These are phyloP conservation scores for Proliferodiscus dingleyae DNA, from an alignment of 2,329 filamentous ascomycete genomes.

Conservation along the genomic window DNA sequence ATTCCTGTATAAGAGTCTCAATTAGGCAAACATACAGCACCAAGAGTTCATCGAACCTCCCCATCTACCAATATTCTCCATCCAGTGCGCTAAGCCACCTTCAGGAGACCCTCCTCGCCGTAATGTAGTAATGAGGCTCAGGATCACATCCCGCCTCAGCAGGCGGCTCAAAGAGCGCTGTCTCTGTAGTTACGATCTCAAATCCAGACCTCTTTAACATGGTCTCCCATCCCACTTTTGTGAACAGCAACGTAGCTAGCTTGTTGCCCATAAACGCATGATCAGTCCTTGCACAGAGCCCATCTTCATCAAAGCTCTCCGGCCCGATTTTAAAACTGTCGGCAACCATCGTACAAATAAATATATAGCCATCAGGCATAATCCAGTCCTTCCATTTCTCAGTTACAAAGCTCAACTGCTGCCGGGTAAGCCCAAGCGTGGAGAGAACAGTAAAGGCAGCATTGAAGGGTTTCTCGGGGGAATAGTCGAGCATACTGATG, in stretches of 20 bases:
- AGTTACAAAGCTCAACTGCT: conserved; percentile 10
- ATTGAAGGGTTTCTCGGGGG: conserved; percentile 4
- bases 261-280: conserved; percentile 17
- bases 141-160: neutral
- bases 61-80: too few relatives aligned
- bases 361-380: conserved; percentile 10
- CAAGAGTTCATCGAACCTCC: too few relatives aligned
- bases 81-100: too few relatives aligned
- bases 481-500: conserved; percentile 16
- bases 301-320: conserved; percentile 12
- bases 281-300: conserved; percentile 9
- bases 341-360: conserved; percentile 13
- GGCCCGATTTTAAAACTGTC: conserved; percentile 3
- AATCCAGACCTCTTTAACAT: conserved; percentile 5
- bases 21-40: too few relatives aligned
- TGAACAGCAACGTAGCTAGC: conserved; percentile 5
- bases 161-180: neutral
- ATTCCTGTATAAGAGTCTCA: too few relatives aligned
- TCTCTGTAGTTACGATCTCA: conserved; percentile 4
- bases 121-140: conserved; percentile 7
- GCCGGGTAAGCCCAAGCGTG: conserved; percentile 12
- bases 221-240: conserved; percentile 3
- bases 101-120: neutral
- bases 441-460: conserved; percentile 14
- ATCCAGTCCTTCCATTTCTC: conserved; percentile 15